Conservation (phyloP, 2,329 filamentous ascomycete genomes). For the Alternaria triticimaculans region DNA sequence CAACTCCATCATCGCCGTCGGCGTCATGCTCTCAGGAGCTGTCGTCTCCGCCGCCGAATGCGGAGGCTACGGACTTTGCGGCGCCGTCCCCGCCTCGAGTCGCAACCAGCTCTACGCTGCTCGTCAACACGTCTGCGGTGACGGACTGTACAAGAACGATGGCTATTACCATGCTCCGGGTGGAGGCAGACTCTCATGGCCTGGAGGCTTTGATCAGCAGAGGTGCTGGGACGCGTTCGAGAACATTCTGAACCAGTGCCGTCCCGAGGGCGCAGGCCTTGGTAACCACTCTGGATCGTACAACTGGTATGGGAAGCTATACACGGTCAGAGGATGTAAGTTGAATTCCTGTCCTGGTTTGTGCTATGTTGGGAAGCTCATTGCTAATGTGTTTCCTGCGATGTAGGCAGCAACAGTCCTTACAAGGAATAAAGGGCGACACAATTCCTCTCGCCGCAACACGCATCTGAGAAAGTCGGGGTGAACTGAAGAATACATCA, state of each 20-base stretch:
- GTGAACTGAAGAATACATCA: fast-evolving
- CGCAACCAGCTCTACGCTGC: neutral
- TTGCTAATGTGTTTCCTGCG: no score
- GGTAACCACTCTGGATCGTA: neutral
- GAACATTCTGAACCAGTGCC: neutral
- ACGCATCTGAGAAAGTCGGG: neutral
- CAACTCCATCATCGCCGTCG: neutral
- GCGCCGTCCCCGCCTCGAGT: no score
- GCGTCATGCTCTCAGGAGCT: neutral
- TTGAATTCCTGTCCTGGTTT: no score
- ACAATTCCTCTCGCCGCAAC: fast-evolving
- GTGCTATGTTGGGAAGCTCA: no score
- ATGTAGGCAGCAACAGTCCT: no score
- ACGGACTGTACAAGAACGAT: neutral
- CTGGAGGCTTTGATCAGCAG: neutral
- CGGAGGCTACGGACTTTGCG: neutral
- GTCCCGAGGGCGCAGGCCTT: neutral
- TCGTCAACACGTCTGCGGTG: neutral
- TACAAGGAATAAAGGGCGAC: no score
- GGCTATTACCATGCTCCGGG: neutral
- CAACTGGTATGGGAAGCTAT: neutral
- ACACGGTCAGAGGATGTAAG: neutral
- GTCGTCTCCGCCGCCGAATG: neutral
- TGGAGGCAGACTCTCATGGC: neutral
- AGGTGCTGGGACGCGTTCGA: neutral